Base-by-base conservation (phyloP, 768 basidiomycete genomes). In the Pholiota microspora region DNA sequence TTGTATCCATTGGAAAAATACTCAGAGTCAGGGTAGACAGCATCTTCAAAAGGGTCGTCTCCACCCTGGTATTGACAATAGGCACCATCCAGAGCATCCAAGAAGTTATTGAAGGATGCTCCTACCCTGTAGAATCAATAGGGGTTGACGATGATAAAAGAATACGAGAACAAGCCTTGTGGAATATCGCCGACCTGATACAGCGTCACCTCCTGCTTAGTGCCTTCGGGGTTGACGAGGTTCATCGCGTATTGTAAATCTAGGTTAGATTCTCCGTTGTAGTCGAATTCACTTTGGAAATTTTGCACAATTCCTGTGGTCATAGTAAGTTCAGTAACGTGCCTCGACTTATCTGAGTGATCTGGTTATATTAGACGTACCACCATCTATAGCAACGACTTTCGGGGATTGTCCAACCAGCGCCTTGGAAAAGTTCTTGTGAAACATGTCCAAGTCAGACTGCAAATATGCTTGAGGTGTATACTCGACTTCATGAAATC, bases 211-310 rank as follows among this genome's bases (percentile, higher is more conserved):
- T 59, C 49, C 51, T 76, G 75, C 8, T 58, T 51, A 6, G 60
- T 59, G 2, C 54, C 60, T 1, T 57, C 27, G 8, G 55, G 48
- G 28, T 71, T 70, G 9, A 76, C 73, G 28, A 83, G 69, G 12
- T 69, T 65, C 77, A 84, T 78, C 13, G 73, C 75, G 53, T 81
- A 83, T 60, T 82, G 69, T 2, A 84, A 65, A 61, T 83, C 82
- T 7, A 84, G 69, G 57, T 80, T 71, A 5, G 79, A 76, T 65
- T 84, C 82, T 47, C 73, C 80, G 57, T 80, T 81, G 61, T 70
- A 70, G 4, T 66, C 62, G 58, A 79, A 78, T 16, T 71, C 68
- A 36, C 55, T 51, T 29, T 69, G 38, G 13, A 51, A 40, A 7
- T 69, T 71, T 59, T 82, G 80, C 2, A 72, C 68, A 27, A 74